Evolutionary conservation across 345 rosid species (phyloP).

Genomic region (Leavenworthia alabamica): DNA sequence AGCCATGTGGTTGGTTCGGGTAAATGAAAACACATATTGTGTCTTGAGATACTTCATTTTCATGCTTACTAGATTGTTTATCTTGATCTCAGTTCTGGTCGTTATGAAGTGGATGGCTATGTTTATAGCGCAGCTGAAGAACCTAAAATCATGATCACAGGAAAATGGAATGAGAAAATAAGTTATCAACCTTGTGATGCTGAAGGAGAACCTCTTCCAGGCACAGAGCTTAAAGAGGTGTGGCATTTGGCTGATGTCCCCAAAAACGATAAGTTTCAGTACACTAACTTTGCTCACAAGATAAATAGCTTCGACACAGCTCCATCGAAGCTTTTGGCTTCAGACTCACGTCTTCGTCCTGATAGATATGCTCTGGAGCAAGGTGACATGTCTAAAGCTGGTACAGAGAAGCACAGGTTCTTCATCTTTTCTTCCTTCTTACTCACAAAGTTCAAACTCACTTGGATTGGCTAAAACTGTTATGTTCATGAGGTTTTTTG

Average conservation of each 20-base stretch:
- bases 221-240: conserved; percentile 66
- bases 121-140: conserved; percentile 71
- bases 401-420: conserved; percentile 66
- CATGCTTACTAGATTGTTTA: neutral
- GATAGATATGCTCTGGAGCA: conserved; percentile 74
- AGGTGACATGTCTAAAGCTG: conserved; percentile 67
- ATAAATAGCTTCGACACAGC: conserved; percentile 72
- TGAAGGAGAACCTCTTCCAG: too few relatives aligned
- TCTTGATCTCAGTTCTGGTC: conserved; percentile 55
- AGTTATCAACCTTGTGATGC: conserved; percentile 75
- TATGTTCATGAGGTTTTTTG: conserved; percentile 10
- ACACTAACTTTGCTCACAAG: conserved; percentile 72
- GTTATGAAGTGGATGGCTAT: conserved; percentile 82
- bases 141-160: conserved; percentile 72
- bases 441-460: neutral
- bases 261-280: conserved; percentile 61
- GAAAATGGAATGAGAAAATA: conserved; percentile 77
- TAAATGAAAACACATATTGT: too few relatives aligned
- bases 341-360: conserved; percentile 78
- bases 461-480: neutral
- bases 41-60: neutral
- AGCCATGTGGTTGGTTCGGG: too few relatives aligned
- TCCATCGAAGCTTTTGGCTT: conserved; percentile 64
- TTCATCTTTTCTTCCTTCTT: conserved; percentile 11
- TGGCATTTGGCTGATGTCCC: conserved; percentile 79